Evolutionary conservation across 2,329 filamentous ascomycete genomes (phyloP).

Genomic region (Fusarium chaquense): DNA sequence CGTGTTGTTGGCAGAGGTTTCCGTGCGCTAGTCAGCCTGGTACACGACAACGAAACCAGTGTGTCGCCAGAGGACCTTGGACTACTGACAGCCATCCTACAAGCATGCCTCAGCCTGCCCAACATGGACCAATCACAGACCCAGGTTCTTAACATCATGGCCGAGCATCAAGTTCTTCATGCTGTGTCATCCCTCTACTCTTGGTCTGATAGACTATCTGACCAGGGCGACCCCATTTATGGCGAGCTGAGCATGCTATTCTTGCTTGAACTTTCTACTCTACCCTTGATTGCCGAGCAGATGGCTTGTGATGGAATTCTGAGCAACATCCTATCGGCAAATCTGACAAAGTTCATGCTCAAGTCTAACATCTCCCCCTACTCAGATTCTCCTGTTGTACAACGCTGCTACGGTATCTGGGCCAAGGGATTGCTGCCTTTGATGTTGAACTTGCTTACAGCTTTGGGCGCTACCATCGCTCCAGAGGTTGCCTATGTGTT

Average conservation of each 20-base stretch:
- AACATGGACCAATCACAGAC: conserved; percentile 77
- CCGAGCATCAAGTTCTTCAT: conserved; percentile 78
- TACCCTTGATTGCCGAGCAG: conserved; percentile 86
- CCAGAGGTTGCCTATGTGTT: conserved; percentile 88
- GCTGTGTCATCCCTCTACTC: conserved; percentile 90
- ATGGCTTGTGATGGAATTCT: conserved; percentile 89
- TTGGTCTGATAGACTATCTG: conserved; percentile 87
- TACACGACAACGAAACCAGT: conserved; percentile 78
- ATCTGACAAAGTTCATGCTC: conserved; percentile 81
- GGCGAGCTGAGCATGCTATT: conserved; percentile 92
- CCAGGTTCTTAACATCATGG: conserved; percentile 77
- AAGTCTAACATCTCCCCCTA: conserved; percentile 80
- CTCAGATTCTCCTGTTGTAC: conserved; percentile 74
- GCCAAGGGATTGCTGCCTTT: conserved; percentile 87
- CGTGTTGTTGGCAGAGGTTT: conserved; percentile 85
- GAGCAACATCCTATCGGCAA: conserved; percentile 81
- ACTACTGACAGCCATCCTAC: conserved; percentile 87
- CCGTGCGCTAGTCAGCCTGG: conserved; percentile 80
- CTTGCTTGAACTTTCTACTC: conserved; percentile 85
- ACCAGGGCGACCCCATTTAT: conserved; percentile 87
- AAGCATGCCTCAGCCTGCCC: conserved; percentile 83
- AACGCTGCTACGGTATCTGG: conserved; percentile 91
- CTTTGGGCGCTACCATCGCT: conserved; percentile 83
- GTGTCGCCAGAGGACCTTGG: conserved; percentile 83
- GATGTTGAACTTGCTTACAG: conserved; percentile 86